Base-by-base conservation (phyloP, 805 yeast species). In the Hanseniaspora occidentalis region DNA sequence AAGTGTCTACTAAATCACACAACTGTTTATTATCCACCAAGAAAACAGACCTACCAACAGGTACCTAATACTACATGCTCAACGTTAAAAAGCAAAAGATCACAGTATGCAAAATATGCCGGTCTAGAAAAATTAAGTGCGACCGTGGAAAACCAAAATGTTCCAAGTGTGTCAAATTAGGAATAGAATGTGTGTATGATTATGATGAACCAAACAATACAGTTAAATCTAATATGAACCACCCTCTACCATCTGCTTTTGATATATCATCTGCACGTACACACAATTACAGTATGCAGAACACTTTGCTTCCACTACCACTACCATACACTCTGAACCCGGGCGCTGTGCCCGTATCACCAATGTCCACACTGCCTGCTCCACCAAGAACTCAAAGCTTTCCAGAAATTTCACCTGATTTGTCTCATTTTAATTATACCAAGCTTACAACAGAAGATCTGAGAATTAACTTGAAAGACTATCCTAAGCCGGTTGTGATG, bases 81-180 rank as follows among this genome's bases (percentile, higher is more conserved):
- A 29, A 29, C 9, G n/a, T 16, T 4, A 29, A 18, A 14, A 29
- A 29, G 4, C 13, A 16, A 8, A 29, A n/a, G 10, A 16, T 29
- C 8, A 33, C 36, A 4, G 62, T 58, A 13, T 58, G 62, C 39
- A 55, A 53, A 41, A 50, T 52, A 1, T 58, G 62, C 40, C 41
- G 61, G 36, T 48, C 46, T 35, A 48, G 59, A 1, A 58, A 58
- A 43, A 52, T 58, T 1, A 57, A 52, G 39, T 58, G 62, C 41
- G 60, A 57, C 40, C 51, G 54, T 36, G 51, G 48, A 31, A 57
- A 55, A 41, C 62, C 62, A 17, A 27, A 44, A 21, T 58, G 62
- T 43, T 40, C 50, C 7, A 43, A 61, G 27, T 58, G 62, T 44
- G 40, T 43, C 8, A 51, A 53, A 37, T 47, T 49, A 19, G 50